Evolutionary conservation across 345 rosid genomes (phyloP), one percentile per base, ranked within the genome.

Genomic region (Carallia pectinifolia): DNA sequence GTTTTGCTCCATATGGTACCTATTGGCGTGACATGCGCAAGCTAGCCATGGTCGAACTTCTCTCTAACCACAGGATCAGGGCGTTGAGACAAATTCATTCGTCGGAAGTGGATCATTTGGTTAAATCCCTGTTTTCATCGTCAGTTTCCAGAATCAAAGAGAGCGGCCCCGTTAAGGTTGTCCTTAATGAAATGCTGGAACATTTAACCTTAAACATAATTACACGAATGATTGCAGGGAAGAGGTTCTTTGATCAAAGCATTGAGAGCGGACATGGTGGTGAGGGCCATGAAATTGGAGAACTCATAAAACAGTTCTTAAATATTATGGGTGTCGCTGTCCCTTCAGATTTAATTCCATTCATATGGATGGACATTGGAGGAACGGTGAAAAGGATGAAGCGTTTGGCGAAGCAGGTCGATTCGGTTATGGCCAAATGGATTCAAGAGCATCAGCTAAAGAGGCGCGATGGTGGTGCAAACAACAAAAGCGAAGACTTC

Each of bases 21-120:
- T 65, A 65, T 19, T 72, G 70, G 70, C 76, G 76, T 4, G 47
- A 63, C 31, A 17, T 72, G 8, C 64, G 69, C 5, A 72, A 72
- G 23, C 6, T 72, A 16, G 48, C 47, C 36, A 58, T 39, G 53
- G 29, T 34, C 18, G 70, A 72, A 62, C 76, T 72, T 18, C 69
- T 72, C 3, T 72, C 76, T 6, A 50, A 0, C 23, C 65, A 72
- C 44, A 50, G 76, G 33, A 48, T 58, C 23, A 72, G 52, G 13
- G 16, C 61, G 15, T 4, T 72, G 65, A 59, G 53, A 7, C 47
- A 65, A 39, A 36, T 58, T 36, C 68, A 39, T 6, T 9, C 23
- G 3, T 56, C 70, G 3, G 65, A 72, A 34, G 70, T 65, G 3
- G 62, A 48, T 4, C 6, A 19, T 19, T 36, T 65, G 23, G 34